These are phyloP conservation scores for Yamadazyma dendronema DNA, from an alignment of 1,139 yeast species.

Conservation along the genomic window DNA sequence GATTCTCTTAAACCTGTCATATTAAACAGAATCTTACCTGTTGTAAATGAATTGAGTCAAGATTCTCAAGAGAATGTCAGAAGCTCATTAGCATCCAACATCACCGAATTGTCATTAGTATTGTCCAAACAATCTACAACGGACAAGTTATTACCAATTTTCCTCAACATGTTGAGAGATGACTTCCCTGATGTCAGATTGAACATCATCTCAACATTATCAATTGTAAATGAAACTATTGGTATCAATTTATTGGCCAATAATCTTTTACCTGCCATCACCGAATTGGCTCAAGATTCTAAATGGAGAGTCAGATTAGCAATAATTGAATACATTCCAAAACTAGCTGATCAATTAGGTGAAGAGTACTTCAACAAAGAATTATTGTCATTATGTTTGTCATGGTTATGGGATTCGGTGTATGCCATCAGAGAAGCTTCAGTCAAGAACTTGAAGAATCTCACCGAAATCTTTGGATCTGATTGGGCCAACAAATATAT, in stretches of 20 bases:
- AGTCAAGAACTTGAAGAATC: constrained; percentile 73
- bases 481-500: constrained; percentile 90
- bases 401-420: constrained; percentile 98
- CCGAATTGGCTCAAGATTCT: constrained; percentile 92
- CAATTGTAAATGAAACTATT: constrained; percentile 88
- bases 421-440: constrained; percentile 97
- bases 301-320: constrained; percentile 99
- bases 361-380: constrained; percentile 91
- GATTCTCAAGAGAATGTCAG: constrained; percentile 94
- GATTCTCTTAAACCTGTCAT: constrained; percentile 52
- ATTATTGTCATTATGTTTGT: constrained; percentile 84
- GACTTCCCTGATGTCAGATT: constrained; percentile 96
- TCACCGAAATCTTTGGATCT: constrained; percentile 86
- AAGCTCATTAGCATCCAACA: constrained; percentile 85
- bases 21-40: constrained; percentile 73
- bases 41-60: constrained; percentile 77
- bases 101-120: constrained; percentile 84
- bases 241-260: constrained; percentile 88
- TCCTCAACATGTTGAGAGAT: constrained; percentile 91
- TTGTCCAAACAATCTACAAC: constrained; percentile 84
- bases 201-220: constrained; percentile 88
- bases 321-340: constrained; percentile 93
- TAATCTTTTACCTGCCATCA: constrained; percentile 89
- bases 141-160: constrained; percentile 80
- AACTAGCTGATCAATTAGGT: constrained; percentile 94